Evolutionary conservation across 1,284 basidiomycete genomes (phyloP).

Genomic region (Cutaneotrichosporon dermatis): DNA sequence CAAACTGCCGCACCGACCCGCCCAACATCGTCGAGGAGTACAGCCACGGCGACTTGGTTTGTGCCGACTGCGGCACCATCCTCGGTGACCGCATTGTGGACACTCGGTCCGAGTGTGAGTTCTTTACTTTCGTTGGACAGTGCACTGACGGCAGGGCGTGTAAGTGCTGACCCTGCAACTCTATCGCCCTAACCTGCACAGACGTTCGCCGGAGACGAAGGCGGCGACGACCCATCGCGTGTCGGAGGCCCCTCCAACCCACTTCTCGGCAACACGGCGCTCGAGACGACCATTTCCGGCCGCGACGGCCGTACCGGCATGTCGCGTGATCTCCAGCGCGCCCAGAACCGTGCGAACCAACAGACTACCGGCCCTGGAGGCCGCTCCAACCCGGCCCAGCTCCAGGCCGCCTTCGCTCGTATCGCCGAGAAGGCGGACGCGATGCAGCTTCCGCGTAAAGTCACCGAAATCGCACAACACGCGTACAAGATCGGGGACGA

Average conservation of each 20-base stretch:
- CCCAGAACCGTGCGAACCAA: slow-evolving; percentile 61
- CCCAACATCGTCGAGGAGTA: slow-evolving; percentile 96
- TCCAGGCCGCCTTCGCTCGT: slow-evolving; percentile 85
- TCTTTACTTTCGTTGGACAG: background rate
- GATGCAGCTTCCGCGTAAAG: slow-evolving; percentile 82
- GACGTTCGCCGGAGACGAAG: slow-evolving; percentile 99
- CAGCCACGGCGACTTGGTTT: slow-evolving; percentile 94
- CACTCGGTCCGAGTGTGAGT: slow-evolving; percentile 88
- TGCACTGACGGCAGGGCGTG: slow-evolving; percentile 54
- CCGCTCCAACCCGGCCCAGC: slow-evolving; percentile 80
- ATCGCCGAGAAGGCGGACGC: slow-evolving; percentile 93
- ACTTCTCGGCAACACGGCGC: slow-evolving; percentile 56
- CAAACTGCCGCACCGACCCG: slow-evolving; percentile 86
- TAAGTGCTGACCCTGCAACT: slow-evolving; percentile 52
- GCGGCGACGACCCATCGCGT: slow-evolving; percentile 94
- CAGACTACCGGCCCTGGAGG: slow-evolving; percentile 60
- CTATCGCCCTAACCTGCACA: slow-evolving; percentile 44
- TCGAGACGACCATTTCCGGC: slow-evolving; percentile 90
- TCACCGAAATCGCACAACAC: slow-evolving; percentile 71
- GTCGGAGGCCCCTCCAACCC: slow-evolving; percentile 95
- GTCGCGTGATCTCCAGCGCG: slow-evolving; percentile 86
- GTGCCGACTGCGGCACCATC: slow-evolving; percentile 91
- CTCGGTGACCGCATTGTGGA: slow-evolving; percentile 95
- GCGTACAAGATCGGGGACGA: slow-evolving; percentile 95
- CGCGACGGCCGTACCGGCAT: slow-evolving; percentile 90